Conservation (phyloP, 2,329 filamentous ascomycete species). For the Aspergillus bombycis region DNA sequence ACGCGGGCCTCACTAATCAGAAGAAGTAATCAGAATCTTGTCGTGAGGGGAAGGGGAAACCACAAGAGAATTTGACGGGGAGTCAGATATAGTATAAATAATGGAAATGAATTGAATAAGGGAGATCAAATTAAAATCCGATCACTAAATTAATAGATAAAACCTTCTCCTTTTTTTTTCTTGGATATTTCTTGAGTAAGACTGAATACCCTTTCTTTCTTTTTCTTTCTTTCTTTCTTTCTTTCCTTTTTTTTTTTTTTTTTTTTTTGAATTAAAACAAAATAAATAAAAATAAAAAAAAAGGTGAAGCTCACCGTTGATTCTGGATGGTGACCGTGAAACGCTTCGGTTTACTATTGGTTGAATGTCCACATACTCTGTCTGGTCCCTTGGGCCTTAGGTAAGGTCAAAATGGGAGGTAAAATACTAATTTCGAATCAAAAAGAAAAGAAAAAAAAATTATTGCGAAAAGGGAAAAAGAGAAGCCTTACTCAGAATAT, state of each 20-base stretch:
- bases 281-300: not conserved
- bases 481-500: constrained; percentile 11
- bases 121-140: not conserved
- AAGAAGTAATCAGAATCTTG: not conserved
- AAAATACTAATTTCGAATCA: not conserved
- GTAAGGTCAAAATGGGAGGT: constrained; percentile 2
- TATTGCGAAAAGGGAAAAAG: constrained; percentile 6
- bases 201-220: too few species aligned
- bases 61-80: not conserved
- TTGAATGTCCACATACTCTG: not conserved
- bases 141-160: not conserved
- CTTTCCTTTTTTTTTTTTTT: too few species aligned
- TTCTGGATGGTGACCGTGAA: constrained; percentile 6
- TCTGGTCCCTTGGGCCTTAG: constrained; percentile 1
- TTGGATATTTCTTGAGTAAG: not conserved
- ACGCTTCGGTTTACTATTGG: constrained; percentile 8
- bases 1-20: not conserved
- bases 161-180: not conserved
- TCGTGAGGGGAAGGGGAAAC: not conserved
- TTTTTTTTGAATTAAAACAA: too few species aligned
- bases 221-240: too few species aligned
- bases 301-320: constrained; percentile 4
- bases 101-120: not conserved
- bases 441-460: not conserved
- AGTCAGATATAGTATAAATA: not conserved